A percentile compares a stretch with the other conserved stretches of the same genome.
These are phyloP conservation scores for Scytalidium sp. DNA, from an alignment of 2,329 filamentous ascomycete genomes.

Conservation along the genomic window DNA sequence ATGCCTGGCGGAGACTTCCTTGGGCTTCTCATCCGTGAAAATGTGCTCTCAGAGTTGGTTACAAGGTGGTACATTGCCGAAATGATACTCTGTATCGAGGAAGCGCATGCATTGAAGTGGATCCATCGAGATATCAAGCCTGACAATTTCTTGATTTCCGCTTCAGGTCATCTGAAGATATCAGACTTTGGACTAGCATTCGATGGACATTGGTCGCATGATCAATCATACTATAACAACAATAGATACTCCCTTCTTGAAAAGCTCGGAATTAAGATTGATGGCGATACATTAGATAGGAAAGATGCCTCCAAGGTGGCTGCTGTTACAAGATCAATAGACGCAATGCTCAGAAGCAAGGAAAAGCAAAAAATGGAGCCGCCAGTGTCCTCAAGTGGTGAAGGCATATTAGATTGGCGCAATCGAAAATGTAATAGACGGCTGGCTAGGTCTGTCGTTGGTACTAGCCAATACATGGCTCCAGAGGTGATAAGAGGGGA, in stretches of 20 bases:
- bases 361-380: conserved; percentile 36
- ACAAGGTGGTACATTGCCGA: conserved; percentile 89
- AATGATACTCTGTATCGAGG: conserved; percentile 94
- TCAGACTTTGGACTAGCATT: conserved; percentile 96
- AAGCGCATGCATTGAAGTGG: conserved; percentile 81
- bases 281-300: conserved; percentile 71
- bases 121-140: conserved; percentile 97
- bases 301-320: conserved; percentile 45
- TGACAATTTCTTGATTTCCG: conserved; percentile 91
- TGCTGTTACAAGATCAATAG: conserved; percentile 34
- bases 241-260: conserved; percentile 76
- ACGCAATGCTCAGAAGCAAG: conserved; percentile 35
- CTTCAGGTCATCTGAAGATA: conserved; percentile 88
- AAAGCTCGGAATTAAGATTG: conserved; percentile 70
- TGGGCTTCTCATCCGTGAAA: conserved; percentile 79
- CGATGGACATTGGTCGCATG: conserved; percentile 92
- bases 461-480: conserved; percentile 98
- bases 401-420: conserved; percentile 65
- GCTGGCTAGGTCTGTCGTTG: conserved; percentile 81
- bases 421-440: conserved; percentile 66
- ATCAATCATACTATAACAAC: conserved; percentile 80
- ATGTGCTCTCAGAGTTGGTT: conserved; percentile 73
- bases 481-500: conserved; percentile 85
- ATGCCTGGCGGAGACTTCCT: conserved; percentile 97
- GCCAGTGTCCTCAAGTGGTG: conserved; percentile 24